These are phyloP conservation scores for Amanita muscaria DNA, from an alignment of 768 basidiomycete species.

Conservation along the genomic window DNA sequence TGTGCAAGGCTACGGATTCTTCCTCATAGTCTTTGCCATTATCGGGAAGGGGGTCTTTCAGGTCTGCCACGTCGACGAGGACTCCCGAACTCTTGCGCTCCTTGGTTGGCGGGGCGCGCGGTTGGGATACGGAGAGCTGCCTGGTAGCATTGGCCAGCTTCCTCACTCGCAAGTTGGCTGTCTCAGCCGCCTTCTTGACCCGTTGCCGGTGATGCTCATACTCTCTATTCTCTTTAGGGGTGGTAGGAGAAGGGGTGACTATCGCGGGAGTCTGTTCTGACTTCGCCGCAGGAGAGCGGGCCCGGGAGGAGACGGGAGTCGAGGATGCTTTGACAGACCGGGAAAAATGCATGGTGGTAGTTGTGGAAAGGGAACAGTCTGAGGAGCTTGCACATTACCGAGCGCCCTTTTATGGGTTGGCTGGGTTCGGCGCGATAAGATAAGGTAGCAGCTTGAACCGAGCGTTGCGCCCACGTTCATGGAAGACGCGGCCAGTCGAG, in stretches of 20 bases:
- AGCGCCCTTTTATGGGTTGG: conserved; percentile 2
- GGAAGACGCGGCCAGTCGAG: too few relatives aligned
- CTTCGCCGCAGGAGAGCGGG: not conserved
- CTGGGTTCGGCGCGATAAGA: conserved; percentile 4
- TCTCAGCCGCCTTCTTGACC: conserved; percentile 33
- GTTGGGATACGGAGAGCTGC: conserved; percentile 6
- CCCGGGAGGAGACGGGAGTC: too few relatives aligned
- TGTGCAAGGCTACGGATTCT: conserved; percentile 5
- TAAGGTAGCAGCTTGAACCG: conserved; percentile 3
- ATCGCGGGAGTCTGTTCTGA: not conserved
- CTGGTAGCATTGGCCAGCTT: conserved; percentile 16
- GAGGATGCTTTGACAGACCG: not conserved
- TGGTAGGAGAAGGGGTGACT: not conserved
- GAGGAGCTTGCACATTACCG: not conserved
- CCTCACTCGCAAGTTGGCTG: conserved; percentile 26
- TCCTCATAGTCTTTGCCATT: not conserved
- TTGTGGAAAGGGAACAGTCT: not conserved
- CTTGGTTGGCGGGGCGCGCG: conserved; percentile 5
- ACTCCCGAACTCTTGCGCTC: conserved; percentile 10
- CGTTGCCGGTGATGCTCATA: conserved; percentile 43
- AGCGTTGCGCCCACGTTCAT: too few relatives aligned
- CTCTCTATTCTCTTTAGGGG: conserved; percentile 33
- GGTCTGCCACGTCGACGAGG: conserved; percentile 9
- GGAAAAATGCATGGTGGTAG: not conserved
- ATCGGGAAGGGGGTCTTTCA: conserved; percentile 4